A percentile compares a stretch with the other conserved stretches of the same genome.
phyloP scores from a whole-genome alignment of 495 filamentous ascomycete genomes.

The Aspergillus olivimuriae region DNA sequence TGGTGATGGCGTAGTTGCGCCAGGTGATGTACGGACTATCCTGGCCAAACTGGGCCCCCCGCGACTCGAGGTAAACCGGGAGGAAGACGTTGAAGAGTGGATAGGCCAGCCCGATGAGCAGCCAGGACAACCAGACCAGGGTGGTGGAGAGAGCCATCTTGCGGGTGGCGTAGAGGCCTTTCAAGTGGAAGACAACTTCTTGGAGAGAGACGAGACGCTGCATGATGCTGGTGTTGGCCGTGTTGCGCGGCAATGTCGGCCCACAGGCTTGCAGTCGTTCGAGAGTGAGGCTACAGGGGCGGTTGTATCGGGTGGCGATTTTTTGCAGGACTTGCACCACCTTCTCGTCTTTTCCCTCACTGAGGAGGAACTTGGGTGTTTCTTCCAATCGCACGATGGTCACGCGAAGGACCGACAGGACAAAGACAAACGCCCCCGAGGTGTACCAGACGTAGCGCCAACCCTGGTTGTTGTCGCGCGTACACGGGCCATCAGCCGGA shows the following conservation, averaged over 20 bases:
- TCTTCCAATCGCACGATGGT: slow-evolving; percentile 61
- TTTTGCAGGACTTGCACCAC: slow-evolving; percentile 53
- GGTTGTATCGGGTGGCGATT: slow-evolving; percentile 57
- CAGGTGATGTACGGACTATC: slow-evolving; percentile 50
- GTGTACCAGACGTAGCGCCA: slow-evolving; percentile 55
- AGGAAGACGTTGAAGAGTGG: slow-evolving; percentile 67
- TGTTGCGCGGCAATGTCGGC: slow-evolving; percentile 6
- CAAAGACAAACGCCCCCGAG: slow-evolving; percentile 58
- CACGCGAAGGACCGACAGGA: slow-evolving; percentile 59
- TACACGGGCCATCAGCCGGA: slow-evolving; percentile 25
- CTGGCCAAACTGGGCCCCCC: slow-evolving; percentile 40
- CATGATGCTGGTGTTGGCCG: slow-evolving; percentile 27
- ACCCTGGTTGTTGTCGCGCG: slow-evolving; percentile 42
- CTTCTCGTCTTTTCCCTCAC: slow-evolving; percentile 55
- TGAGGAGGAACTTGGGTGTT: slow-evolving; percentile 67
- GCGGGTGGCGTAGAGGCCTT: slow-evolving; percentile 56
- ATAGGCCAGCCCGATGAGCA: slow-evolving; percentile 63
- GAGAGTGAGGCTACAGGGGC: slow-evolving; percentile 56
- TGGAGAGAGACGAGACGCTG: slow-evolving; percentile 36
- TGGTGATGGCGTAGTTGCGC: slow-evolving; percentile 67
- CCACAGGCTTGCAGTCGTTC: slow-evolving; percentile 42
- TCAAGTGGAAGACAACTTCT: slow-evolving; percentile 51
- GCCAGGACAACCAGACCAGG: slow-evolving; percentile 65
- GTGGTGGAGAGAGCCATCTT: slow-evolving; percentile 54
- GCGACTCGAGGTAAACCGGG: slow-evolving; percentile 40